Conservation (phyloP, 2,329 filamentous ascomycete species). For the Talaromyces amestolkiae region DNA sequence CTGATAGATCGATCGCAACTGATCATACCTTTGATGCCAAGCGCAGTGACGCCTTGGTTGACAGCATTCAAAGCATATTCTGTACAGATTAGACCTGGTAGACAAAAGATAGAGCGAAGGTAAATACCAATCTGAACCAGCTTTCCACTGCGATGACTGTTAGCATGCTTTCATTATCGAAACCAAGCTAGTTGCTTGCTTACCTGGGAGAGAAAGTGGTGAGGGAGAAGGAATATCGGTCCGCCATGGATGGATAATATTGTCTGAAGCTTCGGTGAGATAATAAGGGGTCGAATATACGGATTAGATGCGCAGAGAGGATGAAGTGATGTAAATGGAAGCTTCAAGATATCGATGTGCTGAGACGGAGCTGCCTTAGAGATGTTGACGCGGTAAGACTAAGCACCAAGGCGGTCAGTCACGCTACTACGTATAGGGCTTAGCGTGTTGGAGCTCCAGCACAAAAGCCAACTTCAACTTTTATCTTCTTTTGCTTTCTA, state of each 20-base stretch:
- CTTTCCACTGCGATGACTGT: constrained; percentile 71
- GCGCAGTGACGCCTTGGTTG: constrained; percentile 96
- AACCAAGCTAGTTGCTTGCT: constrained; percentile 29
- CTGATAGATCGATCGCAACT: no score
- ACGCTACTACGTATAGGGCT: constrained; percentile 1
- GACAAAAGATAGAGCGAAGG: background rate
- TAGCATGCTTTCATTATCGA: constrained; percentile 37
- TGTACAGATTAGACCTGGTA: constrained; percentile 42
- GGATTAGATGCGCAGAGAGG: constrained; percentile 4
- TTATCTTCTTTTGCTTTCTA: constrained; percentile 23
- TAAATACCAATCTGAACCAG: constrained; percentile 89
- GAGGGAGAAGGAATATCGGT: constrained; percentile 98
- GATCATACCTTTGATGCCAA: constrained; percentile 88
- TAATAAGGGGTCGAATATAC: background rate
- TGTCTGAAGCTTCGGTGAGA: constrained; percentile 20
- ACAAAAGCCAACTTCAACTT: constrained; percentile 7
- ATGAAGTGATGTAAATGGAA: constrained; percentile 24
- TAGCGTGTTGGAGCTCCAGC: constrained; percentile 14
- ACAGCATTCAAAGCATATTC: constrained; percentile 99
- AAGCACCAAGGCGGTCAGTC: constrained; percentile 21
- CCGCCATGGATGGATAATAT: constrained; percentile 67
- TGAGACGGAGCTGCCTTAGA: constrained; percentile 26
- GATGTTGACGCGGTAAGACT: constrained; percentile 33
- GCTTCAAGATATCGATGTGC: constrained; percentile 23
- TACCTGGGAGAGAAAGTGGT: constrained; percentile 99